Evolutionary conservation across 768 basidiomycete species (phyloP).

Genomic region (Lyophyllum atratum): DNA sequence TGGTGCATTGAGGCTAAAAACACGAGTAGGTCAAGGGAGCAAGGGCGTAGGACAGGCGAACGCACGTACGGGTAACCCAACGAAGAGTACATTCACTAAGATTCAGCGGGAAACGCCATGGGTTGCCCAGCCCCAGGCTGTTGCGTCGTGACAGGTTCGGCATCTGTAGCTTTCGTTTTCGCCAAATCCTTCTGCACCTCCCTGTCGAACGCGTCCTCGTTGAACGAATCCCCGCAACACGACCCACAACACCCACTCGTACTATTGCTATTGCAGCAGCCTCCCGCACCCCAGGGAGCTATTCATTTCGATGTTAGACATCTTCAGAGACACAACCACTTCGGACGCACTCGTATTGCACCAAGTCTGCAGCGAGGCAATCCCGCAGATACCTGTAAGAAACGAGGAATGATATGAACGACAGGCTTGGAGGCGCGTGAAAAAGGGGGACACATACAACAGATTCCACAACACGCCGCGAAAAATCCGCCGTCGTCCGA

Average conservation of each 20-base stretch:
- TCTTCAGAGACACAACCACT: neutral
- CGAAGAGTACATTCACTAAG: neutral
- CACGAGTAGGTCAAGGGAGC: no score
- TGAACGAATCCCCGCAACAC: constrained; percentile 44
- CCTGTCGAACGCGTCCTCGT: constrained; percentile 46
- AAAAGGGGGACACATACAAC: constrained; percentile 22
- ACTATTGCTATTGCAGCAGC: constrained; percentile 30
- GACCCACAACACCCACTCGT: constrained; percentile 46
- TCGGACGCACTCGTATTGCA: constrained; percentile 24
- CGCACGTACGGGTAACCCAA: neutral
- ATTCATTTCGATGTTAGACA: neutral
- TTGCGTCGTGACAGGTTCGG: constrained; percentile 26
- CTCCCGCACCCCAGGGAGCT: constrained; percentile 33
- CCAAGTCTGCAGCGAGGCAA: constrained; percentile 24
- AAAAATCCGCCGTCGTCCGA: constrained; percentile 14
- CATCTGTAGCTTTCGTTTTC: constrained; percentile 34
- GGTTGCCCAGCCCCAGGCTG: constrained; percentile 4
- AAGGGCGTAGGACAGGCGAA: neutral
- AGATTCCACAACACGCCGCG: constrained; percentile 27
- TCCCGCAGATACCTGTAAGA: constrained; percentile 17
- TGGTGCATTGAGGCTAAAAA: no score
- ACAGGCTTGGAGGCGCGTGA: neutral
- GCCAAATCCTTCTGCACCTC: constrained; percentile 40
- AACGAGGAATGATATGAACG: neutral
- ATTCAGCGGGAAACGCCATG: constrained; percentile 10